These are phyloP conservation scores for Colletotrichum scovillei DNA, from an alignment of 2,329 filamentous ascomycete genomes.

Conservation along the genomic window DNA sequence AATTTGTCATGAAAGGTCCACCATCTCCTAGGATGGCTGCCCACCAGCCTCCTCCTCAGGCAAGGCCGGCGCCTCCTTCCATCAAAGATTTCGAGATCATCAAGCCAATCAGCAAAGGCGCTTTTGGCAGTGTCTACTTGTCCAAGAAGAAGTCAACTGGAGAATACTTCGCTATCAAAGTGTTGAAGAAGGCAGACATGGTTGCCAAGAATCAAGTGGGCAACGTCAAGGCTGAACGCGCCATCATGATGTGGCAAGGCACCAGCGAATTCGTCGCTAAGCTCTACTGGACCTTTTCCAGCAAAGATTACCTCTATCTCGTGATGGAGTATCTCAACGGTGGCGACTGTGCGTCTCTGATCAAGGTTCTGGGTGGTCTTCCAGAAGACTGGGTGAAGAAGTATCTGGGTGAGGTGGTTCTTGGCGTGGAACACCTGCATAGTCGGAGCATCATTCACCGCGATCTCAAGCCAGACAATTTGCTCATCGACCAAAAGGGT, in stretches of 20 bases:
- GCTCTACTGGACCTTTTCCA: conserved; percentile 99
- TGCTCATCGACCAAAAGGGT: conserved; percentile 95
- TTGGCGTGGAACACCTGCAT: conserved; percentile 97
- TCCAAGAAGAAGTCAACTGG: conserved; percentile 99
- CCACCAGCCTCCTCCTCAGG: conserved; percentile 83
- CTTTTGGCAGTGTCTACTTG: conserved; percentile 96
- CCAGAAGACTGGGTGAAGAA: conserved; percentile 99
- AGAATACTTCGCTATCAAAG: conserved; percentile 98
- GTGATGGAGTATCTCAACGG: conserved; percentile 99
- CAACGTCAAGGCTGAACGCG: conserved; percentile 97
- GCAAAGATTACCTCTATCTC: conserved; percentile 97
- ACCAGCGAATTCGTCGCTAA: conserved; percentile 99
- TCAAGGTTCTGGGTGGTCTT: conserved; percentile 91
- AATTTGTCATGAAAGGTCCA: conserved; percentile 73
- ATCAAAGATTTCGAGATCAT: conserved; percentile 99
- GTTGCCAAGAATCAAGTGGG: conserved; percentile 99
- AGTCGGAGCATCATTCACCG: conserved; percentile 95
- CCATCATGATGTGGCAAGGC: conserved; percentile 99
- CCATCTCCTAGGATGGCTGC: conserved; percentile 85
- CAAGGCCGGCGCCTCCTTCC: conserved; percentile 89
- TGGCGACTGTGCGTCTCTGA: conserved; percentile 94
- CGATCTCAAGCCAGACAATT: conserved; percentile 96
- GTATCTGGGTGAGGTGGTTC: conserved; percentile 93
- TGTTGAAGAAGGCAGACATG: conserved; percentile 99
- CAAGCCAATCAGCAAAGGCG: conserved; percentile 98